phyloP scores from a whole-genome alignment of 2,329 filamentous ascomycete species.

The Fusarium denticulatum region DNA sequence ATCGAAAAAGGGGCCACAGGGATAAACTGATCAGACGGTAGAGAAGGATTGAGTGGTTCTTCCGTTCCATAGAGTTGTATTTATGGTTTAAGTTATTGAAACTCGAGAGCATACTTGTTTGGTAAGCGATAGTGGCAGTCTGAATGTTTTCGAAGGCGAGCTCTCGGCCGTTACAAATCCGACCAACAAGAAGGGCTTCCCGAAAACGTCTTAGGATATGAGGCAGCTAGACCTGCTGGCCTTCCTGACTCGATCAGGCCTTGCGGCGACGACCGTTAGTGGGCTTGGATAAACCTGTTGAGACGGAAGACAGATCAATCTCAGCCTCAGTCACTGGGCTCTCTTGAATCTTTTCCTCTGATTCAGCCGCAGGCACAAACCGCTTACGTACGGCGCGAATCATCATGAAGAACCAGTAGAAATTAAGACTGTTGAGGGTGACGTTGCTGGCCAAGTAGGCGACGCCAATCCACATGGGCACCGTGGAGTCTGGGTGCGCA shows the following conservation, averaged over 20 bases:
- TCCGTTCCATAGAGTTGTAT: neutral
- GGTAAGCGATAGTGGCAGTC: neutral
- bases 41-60: neutral
- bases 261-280: slow-evolving; percentile 44
- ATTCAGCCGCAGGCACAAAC: slow-evolving; percentile 65
- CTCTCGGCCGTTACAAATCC: neutral
- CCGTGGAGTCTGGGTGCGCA: slow-evolving; percentile 57
- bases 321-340: slow-evolving; percentile 42
- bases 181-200: neutral
- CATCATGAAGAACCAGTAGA: slow-evolving; percentile 91
- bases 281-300: slow-evolving; percentile 40
- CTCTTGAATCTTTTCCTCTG: slow-evolving; percentile 42
- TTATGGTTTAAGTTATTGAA: neutral
- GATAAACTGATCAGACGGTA: neutral
- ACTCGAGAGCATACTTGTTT: neutral
- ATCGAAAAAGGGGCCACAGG: neutral
- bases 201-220: neutral
- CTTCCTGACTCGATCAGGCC: slow-evolving; percentile 32
- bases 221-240: neutral
- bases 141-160: neutral
- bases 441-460: slow-evolving; percentile 77
- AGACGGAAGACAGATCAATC: slow-evolving; percentile 45
- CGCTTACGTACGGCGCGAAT: slow-evolving; percentile 80
- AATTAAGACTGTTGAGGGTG: slow-evolving; percentile 79
- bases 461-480: slow-evolving; percentile 76